phyloP scores from a whole-genome alignment of 2,329 filamentous ascomycete genomes.

The Venturiaceae sp. region DNA sequence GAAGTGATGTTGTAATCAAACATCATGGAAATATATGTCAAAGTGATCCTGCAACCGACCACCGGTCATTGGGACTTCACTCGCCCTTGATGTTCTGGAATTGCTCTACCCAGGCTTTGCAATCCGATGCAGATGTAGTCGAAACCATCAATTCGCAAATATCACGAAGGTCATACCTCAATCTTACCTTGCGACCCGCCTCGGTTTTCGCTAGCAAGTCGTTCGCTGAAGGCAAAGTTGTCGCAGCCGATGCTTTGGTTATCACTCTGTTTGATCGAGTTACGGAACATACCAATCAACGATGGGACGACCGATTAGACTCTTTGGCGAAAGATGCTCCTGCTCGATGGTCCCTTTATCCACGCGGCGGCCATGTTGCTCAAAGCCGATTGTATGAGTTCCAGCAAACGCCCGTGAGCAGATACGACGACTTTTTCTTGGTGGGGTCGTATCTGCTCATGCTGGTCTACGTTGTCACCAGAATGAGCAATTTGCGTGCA shows the following conservation, averaged over 20 bases:
- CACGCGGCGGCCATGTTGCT: slow-evolving; percentile 43
- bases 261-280: slow-evolving; percentile 64
- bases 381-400: slow-evolving; percentile 64
- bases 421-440: slow-evolving; percentile 54
- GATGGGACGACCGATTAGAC: slow-evolving; percentile 55
- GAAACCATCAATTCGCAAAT: slow-evolving; percentile 59
- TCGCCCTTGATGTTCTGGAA: slow-evolving; percentile 79
- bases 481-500: slow-evolving; percentile 58
- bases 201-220: slow-evolving; percentile 76
- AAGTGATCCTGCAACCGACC: background rate
- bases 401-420: slow-evolving; percentile 64
- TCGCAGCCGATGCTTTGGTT: slow-evolving; percentile 68
- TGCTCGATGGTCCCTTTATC: slow-evolving; percentile 56
- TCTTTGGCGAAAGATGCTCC: slow-evolving; percentile 40
- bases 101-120: slow-evolving; percentile 50
- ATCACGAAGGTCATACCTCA: slow-evolving; percentile 54
- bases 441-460: slow-evolving; percentile 56
- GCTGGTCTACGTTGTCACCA: slow-evolving; percentile 54
- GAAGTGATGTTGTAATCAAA: background rate
- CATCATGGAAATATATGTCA: background rate
- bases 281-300: slow-evolving; percentile 51
- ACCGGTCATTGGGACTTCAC: slow-evolving; percentile 61
- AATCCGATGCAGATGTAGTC: slow-evolving; percentile 53
- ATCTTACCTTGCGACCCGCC: slow-evolving; percentile 65
- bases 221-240: slow-evolving; percentile 56